Conservation (phyloP, 352 stramenopile genomes). For the Pythium biforme region DNA sequence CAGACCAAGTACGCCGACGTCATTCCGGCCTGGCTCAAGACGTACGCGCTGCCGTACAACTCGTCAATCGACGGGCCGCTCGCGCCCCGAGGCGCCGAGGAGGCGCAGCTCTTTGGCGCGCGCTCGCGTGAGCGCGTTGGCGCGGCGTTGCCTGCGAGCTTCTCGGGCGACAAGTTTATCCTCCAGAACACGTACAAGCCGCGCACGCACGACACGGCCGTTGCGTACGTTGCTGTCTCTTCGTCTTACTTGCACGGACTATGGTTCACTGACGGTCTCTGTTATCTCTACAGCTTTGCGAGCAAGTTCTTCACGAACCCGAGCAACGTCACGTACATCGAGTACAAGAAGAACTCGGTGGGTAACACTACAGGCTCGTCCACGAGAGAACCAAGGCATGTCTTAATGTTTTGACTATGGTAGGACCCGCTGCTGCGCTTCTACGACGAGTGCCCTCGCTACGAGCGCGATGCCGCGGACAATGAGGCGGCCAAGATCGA, state of each 20-base stretch:
- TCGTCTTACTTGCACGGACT: too few species aligned
- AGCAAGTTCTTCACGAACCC: slow-evolving; percentile 53
- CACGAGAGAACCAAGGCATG: too few species aligned
- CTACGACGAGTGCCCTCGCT: slow-evolving; percentile 57
- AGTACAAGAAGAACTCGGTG: slow-evolving; percentile 19
- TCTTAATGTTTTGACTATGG: neutral
- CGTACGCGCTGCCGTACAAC: slow-evolving; percentile 72
- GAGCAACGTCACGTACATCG: slow-evolving; percentile 42
- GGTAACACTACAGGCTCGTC: too few species aligned
- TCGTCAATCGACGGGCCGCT: slow-evolving; percentile 46
- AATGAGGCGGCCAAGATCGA: slow-evolving; percentile 31
- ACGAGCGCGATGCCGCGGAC: slow-evolving; percentile 42
- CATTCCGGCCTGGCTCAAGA: slow-evolving; percentile 56
- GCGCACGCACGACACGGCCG: slow-evolving; percentile 59
- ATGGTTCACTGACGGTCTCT: too few species aligned
- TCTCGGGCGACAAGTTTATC: slow-evolving; percentile 38
- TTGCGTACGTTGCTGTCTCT: slow-evolving; percentile 28
- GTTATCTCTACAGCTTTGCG: slow-evolving; percentile 23
- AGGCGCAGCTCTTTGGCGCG: slow-evolving; percentile 13
- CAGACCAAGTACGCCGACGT: slow-evolving; percentile 29
- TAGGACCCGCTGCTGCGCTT: slow-evolving; percentile 56
- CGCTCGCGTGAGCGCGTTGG: slow-evolving; percentile 15
- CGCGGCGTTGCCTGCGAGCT: slow-evolving; percentile 25
- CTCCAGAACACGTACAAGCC: slow-evolving; percentile 57
- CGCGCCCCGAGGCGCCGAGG: slow-evolving; percentile 27